Base-by-base conservation (phyloP, 148 eudicot species). In the Persicaria tinctoria region DNA sequence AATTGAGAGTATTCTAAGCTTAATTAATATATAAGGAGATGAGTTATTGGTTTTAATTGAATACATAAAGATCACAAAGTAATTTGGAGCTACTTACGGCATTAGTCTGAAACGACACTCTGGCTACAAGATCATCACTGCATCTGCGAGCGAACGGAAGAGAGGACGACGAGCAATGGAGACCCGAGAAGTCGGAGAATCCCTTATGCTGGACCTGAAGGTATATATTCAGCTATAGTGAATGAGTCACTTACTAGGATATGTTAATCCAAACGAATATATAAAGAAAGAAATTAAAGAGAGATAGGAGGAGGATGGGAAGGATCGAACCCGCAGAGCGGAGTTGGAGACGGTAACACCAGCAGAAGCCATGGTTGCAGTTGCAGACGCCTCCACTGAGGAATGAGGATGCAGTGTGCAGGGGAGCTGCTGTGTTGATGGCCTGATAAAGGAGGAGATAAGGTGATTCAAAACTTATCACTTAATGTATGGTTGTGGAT, bases 151-250 rank as follows among this genome's bases (percentile, higher is more conserved):
- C 86, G 51, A 86, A 87, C n/a, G n/a, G n/a, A n/a, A n/a, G n/a
- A n/a, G n/a, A n/a, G n/a, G n/a, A n/a, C n/a, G n/a, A n/a, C 16
- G 91, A 79, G 72, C 80, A 77, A 78, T 87, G 86, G 57, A 94
- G 88, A 16, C 96, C 98, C 6, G 92, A 20, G 27, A 86, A 90
- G 2, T 94, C 98, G 0, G 93, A 86, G 79, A 94, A 89, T 69
- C 96, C 96, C 82, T 87, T 90, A 78, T 82, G 85, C 74, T 82
- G 86, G 38, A 80, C 90, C 98, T 94, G 86, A n/a, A n/a, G n/a
- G n/a, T n/a, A n/a, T n/a, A n/a, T n/a, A n/a, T n/a, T n/a, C n/a
- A n/a, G n/a, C n/a, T n/a, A n/a, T n/a, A n/a, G n/a, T n/a, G n/a
- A n/a, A n/a, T n/a, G n/a, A n/a, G n/a, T n/a, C n/a, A n/a, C n/a